Evolutionary conservation across 345 rosid species (phyloP), one percentile per base, ranked within the genome.

Genomic region (Gossypium mustelinum): DNA sequence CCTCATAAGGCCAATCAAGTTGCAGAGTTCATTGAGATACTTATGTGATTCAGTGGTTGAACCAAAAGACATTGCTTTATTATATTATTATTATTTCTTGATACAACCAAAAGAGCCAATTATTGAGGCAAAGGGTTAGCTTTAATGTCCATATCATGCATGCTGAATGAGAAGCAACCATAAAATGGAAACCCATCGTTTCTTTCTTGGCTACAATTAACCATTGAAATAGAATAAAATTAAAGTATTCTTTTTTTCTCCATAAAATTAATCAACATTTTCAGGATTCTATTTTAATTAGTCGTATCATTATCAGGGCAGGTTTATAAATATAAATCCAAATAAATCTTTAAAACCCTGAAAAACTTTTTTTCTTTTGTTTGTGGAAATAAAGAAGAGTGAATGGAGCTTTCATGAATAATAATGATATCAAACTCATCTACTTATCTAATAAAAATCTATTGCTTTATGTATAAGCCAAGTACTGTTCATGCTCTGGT

Each of bases 121-220:
- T 24, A 45, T 47, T 73, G 60, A 47, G 41, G 66, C 73, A 77
- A 25, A 55, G n/a, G 41, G 41, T 22, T 55, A 56, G 57, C 17
- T 59, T 66, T 72, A 27, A 12, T 63, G 76, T 72, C 81, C 24
- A 20, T 47, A 61, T 78, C 76, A 74, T 79, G 89, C 83, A 73
- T 73, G 79, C 83, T 84, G 87, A 86, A 70, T 72, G 72, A 72
- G 83, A 80, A 81, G 77, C 86, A 63, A 81, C 85, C 58, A 77
- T 12, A 13, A 55, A 11, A 24, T 45, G 41, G 58, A 75, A 77
- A 24, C 7, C 14, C 20, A 14, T 50, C 27, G 41, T 50, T 25
- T 48, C 14, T 48, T 14, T 54, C 13, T 72, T 62, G 3, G 18
- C 24, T 50, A n/a, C 62, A 54, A n/a, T 41, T 48, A 50, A 12